Percentiles rank a stretch among this genome's conserved stretches.
Conservation (phyloP, 1,284 basidiomycete species). For the Porphyrellus sp. region DNA sequence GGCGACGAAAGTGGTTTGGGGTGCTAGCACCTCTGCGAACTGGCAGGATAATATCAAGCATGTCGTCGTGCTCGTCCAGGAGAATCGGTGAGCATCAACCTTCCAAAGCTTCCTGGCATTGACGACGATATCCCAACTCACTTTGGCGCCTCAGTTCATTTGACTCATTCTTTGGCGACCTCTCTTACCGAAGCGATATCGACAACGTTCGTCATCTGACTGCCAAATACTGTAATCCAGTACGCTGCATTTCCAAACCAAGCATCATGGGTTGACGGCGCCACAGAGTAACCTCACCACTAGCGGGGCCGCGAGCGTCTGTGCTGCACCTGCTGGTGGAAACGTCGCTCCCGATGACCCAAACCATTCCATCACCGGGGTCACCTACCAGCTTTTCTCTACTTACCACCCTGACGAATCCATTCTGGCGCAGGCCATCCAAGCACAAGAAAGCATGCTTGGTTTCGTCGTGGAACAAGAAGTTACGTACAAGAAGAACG, state of each 20-base stretch:
- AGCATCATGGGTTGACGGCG: background rate
- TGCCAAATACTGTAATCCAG: constrained; percentile 25
- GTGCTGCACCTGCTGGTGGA: constrained; percentile 16
- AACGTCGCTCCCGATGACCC: constrained; percentile 30
- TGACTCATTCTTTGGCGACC: constrained; percentile 30
- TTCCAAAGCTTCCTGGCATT: too few species aligned
- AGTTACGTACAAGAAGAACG: constrained; percentile 13
- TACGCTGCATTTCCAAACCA: constrained; percentile 1
- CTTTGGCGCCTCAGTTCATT: constrained; percentile 6
- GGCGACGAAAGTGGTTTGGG: background rate
- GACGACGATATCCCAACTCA: background rate
- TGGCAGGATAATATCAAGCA: constrained; percentile 28
- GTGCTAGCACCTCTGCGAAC: constrained; percentile 8
- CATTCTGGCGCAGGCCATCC: background rate
- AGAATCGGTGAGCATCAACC: constrained; percentile 22
- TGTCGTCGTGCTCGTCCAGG: constrained; percentile 29
- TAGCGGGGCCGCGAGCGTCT: constrained; percentile 11
- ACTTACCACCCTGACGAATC: constrained; percentile 25
- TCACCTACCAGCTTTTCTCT: constrained; percentile 28
- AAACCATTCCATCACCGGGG: constrained; percentile 26
- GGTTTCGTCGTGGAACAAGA: constrained; percentile 27
- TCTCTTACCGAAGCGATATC: constrained; percentile 26
- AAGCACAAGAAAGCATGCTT: constrained; percentile 16
- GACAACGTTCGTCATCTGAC: constrained; percentile 25
- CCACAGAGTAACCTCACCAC: constrained; percentile 15